phyloP scores from a whole-genome alignment of 192 early-diverging fungal genomes.

The Mortierella alpina region DNA sequence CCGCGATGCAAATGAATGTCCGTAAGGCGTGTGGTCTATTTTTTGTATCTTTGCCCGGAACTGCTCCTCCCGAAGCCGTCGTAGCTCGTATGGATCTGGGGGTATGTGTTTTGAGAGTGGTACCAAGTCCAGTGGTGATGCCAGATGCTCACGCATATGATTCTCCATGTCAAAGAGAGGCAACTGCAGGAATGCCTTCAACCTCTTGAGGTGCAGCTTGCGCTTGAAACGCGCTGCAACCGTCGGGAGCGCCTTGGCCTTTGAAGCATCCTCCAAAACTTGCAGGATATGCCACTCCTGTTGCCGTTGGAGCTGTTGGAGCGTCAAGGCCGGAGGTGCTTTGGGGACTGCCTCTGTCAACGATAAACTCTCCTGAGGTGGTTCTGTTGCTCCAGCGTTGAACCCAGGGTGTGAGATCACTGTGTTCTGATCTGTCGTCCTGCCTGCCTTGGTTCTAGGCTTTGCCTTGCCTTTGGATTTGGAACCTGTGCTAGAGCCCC shows the following conservation, averaged over 20 bases:
- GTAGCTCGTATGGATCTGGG: conserved; percentile 40
- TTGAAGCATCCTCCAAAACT: conserved; percentile 55
- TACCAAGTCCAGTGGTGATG: conserved; percentile 32
- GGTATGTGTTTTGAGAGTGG: conserved; percentile 34
- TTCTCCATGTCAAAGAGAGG: conserved; percentile 77
- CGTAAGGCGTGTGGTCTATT: conserved; percentile 68
- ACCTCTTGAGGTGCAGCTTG: conserved; percentile 64
- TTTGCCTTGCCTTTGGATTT: conserved; percentile 23
- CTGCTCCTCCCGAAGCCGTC: conserved; percentile 31
- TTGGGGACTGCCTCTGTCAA: conserved; percentile 8
- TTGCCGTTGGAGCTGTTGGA: conserved; percentile 51
- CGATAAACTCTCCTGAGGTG: conserved; percentile 19
- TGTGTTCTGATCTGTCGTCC: neutral
- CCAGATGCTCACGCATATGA: conserved; percentile 53
- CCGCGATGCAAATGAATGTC: conserved; percentile 80
- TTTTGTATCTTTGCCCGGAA: conserved; percentile 48
- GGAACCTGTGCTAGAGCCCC: conserved; percentile 10
- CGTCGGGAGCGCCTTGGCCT: conserved; percentile 48
- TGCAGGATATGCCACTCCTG: conserved; percentile 68
- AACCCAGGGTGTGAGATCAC: neutral
- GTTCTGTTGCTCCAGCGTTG: neutral
- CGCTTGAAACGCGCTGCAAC: conserved; percentile 65
- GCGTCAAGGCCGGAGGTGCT: conserved; percentile 30
- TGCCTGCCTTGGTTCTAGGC: conserved; percentile 18
- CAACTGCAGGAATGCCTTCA: conserved; percentile 73